phyloP scores from a whole-genome alignment of 2,329 filamentous ascomycete genomes.

The Epichloe sibirici region DNA sequence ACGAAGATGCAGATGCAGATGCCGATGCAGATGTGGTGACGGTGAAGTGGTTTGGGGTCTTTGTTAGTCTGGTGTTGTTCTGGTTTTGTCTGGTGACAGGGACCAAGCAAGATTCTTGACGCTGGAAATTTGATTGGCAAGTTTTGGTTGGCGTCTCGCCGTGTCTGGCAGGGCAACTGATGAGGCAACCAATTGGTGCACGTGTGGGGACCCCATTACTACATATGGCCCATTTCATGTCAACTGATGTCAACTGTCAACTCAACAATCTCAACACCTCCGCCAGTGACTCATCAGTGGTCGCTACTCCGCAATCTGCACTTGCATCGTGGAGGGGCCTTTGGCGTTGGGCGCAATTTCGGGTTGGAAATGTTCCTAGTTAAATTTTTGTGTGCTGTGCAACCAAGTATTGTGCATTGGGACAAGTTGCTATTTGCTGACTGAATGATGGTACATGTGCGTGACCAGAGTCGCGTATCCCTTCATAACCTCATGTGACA shows the following conservation, averaged over 20 bases:
- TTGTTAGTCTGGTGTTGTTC: no score
- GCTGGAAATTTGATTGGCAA: background rate
- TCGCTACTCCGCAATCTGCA: no score
- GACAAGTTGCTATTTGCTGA: background rate
- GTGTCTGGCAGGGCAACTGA: slow-evolving; percentile 1
- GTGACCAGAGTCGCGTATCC: background rate
- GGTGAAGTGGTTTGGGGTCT: background rate
- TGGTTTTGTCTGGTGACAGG: no score
- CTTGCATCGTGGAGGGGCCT: slow-evolving; percentile 30
- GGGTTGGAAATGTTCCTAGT: slow-evolving; percentile 23
- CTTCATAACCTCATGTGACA: background rate
- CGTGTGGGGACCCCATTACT: background rate
- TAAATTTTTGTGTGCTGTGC: background rate
- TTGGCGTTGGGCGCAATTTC: slow-evolving; percentile 37
- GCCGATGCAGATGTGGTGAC: background rate
- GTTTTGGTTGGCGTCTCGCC: background rate
- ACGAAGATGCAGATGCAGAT: background rate
- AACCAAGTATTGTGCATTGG: no score
- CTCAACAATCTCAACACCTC: slow-evolving; percentile 47
- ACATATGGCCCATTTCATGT: slow-evolving; percentile 38
- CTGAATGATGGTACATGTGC: background rate
- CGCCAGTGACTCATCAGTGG: slow-evolving; percentile 6
- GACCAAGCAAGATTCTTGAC: no score
- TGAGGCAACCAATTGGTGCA: background rate
- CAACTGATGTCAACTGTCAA: slow-evolving; percentile 14